Conservation (phyloP, 129 eudicot genomes). For the carrot (Daucus carota) region DNA sequence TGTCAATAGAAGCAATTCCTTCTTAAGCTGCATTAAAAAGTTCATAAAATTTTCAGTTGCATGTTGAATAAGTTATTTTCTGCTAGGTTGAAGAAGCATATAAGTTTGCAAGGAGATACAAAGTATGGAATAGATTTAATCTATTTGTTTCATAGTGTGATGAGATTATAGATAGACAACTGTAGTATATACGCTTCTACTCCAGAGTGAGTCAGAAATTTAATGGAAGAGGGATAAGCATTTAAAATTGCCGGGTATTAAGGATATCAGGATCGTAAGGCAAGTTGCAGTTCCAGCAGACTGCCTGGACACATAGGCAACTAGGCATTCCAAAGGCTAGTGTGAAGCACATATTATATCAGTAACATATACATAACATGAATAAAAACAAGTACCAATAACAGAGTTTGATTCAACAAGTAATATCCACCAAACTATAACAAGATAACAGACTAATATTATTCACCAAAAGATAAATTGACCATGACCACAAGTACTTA, state of each 20-base stretch:
- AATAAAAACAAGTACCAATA: neutral
- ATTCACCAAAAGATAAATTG: neutral
- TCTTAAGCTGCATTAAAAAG: conserved; percentile 55
- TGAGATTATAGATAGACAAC: neutral
- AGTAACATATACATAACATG: neutral
- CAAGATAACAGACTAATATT: neutral
- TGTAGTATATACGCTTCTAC: neutral
- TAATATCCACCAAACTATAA: neutral
- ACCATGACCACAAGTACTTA: neutral
- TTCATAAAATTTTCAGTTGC: conserved; percentile 6
- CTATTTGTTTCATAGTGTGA: neutral
- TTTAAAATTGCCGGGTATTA: neutral
- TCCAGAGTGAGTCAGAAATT: neutral
- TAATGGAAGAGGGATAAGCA: neutral
- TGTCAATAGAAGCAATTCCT: conserved; percentile 71
- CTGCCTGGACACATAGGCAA: neutral
- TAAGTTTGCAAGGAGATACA: neutral
- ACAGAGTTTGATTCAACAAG: neutral
- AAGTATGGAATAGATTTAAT: neutral
- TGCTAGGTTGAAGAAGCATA: neutral
- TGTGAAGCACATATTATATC: neutral
- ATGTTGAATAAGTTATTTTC: neutral
- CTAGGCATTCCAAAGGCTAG: neutral
- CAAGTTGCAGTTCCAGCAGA: neutral
- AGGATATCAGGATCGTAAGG: neutral